Evolutionary conservation across 345 rosid genomes (phyloP), one percentile per base, ranked within the genome.

Genomic region (Excoecaria cochinchinensis): DNA sequence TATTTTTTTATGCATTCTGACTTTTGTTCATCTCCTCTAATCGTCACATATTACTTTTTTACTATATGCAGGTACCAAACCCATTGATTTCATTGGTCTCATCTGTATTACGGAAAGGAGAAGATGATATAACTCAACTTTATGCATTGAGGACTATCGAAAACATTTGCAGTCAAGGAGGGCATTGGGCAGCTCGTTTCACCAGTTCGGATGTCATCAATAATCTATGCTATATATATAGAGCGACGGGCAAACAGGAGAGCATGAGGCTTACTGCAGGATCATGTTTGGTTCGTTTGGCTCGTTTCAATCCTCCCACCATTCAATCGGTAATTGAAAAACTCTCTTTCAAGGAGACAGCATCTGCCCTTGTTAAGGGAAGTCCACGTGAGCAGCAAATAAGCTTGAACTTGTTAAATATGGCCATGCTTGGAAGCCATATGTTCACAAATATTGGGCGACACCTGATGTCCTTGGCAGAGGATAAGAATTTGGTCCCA

Each of bases 241-340:
- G 87, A 78, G 98, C 99, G 69, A 71, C 84, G 42, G 98, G 99
- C 74, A 95, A 95, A 84, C 98, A 87, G 72, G 99, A 95, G 81
- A 91, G 91, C 89, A 86, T 95, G 88, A 88, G 97, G 87, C 90
- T 90, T 51, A 90, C 97, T 52, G 97, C 99, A 67, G 99, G 99
- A 78, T 95, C 99, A 76, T 95, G 99, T 85, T 83, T 95, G 80
- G 98, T 91, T 81, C 97, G 99, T 57, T 87, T 95, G 58, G 90
- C 89, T 71, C 94, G 99, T 66, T 95, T 95, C 73, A 91, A 86
- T 76, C 89, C 96, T 63, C 84, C 89, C 74, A 86, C 91, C 86
- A 90, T 89, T 75, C 99, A 93, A 57, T 73, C 85, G 3, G 89
- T 93, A 36, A 85, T 87, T 50, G 98, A 91, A 79, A 95, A 89